A percentile compares a stretch with the other conserved stretches of the same genome.
Evolutionary conservation across 2,329 filamentous ascomycete species (phyloP).

Genomic region (Thermoascus crustaceus): DNA sequence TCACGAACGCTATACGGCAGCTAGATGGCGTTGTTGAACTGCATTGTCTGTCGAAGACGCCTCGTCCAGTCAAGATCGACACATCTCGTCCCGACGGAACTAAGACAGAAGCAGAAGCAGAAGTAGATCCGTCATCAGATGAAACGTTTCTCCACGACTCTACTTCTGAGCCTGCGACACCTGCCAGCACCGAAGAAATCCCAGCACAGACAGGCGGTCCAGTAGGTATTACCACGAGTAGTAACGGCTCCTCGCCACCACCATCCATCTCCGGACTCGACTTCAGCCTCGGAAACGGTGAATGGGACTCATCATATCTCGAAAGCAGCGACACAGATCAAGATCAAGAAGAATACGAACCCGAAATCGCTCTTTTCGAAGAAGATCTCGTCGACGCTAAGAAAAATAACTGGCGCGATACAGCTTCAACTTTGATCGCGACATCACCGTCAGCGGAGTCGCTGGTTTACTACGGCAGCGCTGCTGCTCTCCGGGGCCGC

Average conservation of each 20-base stretch:
- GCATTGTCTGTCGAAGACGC: constrained; percentile 5
- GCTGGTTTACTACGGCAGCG: not conserved
- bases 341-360: constrained; percentile 7
- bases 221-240: too few relatives aligned
- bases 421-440: not conserved
- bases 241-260: constrained; percentile 2
- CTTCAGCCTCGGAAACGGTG: constrained; percentile 9
- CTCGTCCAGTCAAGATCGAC: not conserved
- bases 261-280: constrained; percentile 4
- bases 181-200: too few relatives aligned
- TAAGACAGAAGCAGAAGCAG: not conserved
- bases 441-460: constrained; percentile 1
- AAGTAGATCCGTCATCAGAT: not conserved
- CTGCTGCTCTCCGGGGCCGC: too few relatives aligned
- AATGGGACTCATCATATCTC: constrained; percentile 5
- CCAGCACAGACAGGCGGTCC: too few relatives aligned
- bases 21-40: constrained; percentile 9
- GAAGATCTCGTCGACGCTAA: not conserved
- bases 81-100: not conserved
- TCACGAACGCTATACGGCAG: constrained; percentile 16
- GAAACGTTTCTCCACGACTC: not conserved
- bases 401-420: too few relatives aligned
- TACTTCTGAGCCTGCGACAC: too few relatives aligned
- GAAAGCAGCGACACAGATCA: constrained; percentile 12
- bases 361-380: constrained; percentile 4